Evolutionary conservation across 495 filamentous ascomycete genomes (phyloP), one percentile per base, ranked within the genome.

Genomic region (Friedmanniomyces simplex): DNA sequence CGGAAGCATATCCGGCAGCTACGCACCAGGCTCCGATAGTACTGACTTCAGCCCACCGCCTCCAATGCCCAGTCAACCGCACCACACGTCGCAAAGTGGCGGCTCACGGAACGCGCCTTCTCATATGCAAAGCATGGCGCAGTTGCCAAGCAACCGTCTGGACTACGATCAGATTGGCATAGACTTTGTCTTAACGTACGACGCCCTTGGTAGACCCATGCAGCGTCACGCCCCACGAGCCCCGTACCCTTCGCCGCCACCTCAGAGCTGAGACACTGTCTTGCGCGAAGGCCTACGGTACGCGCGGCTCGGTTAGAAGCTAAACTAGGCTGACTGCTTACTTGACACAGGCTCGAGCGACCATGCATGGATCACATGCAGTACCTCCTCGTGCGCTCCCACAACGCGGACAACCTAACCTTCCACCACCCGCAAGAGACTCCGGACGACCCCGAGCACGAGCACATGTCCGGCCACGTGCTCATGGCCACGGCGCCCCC

Each of bases 101-200:
- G 24, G 5, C 21, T 21, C 21, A 22, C 41, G n/a, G 25, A 5
- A 13, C 28, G 28, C 53, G 47, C 30, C 34, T 55, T 41, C 30
- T n/a, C 39, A 50, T 43, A 37, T 57, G 47, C 64, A 54, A 28
- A 63, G 51, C 36, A 43, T 55, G 47, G 63, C 63, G 8, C 60
- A 61, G 42, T 21, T 51, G 37, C 59, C 63, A 21, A 54, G 47
- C 50, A 66, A 66, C 28, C 74, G 73, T 4, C 71, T 89, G 59
- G 90, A 95, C 64, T 94, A 93, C 71, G 84, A 86, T 64, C 88
- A 95, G 65, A 77, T 91, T 48, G 91, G 89, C 62, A 86, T 97
- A 69, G 91, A 97, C 69, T 96, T 97, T 76, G 90, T 97, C 51
- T 79, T 96, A 73, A 88, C 86, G 89, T 96, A 88, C 75, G 88